Evolutionary conservation across 805 yeast species (phyloP).

Genomic region (Alloascoidea africana): DNA sequence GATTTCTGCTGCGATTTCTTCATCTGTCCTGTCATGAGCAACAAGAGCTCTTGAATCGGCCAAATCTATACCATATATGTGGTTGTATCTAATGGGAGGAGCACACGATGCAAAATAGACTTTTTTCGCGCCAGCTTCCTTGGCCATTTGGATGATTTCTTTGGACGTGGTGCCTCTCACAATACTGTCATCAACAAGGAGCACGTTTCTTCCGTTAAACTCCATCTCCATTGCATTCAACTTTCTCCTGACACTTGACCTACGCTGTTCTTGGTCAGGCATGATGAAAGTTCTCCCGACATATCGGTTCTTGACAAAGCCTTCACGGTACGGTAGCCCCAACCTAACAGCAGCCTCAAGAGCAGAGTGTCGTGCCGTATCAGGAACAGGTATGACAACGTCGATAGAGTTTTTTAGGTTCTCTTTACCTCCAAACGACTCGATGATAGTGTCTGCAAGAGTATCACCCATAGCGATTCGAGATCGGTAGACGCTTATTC

Average conservation of each 20-base stretch:
- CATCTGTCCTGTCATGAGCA: slow-evolving; percentile 65
- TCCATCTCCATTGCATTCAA: slow-evolving; percentile 93
- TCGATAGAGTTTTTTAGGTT: slow-evolving; percentile 49
- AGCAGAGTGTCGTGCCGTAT: slow-evolving; percentile 94
- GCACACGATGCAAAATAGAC: slow-evolving; percentile 97
- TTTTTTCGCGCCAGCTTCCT: slow-evolving; percentile 90
- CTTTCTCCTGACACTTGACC: slow-evolving; percentile 86
- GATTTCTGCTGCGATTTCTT: slow-evolving; percentile 58
- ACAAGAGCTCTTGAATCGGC: slow-evolving; percentile 92
- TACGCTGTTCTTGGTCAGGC: slow-evolving; percentile 94
- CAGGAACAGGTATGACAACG: slow-evolving; percentile 96
- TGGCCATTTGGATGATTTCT: slow-evolving; percentile 96
- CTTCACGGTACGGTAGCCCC: slow-evolving; percentile 82
- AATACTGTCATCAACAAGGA: slow-evolving; percentile 91
- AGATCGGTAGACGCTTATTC: slow-evolving; percentile 89
- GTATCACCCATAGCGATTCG: slow-evolving; percentile 89
- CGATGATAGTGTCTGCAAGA: slow-evolving; percentile 56
- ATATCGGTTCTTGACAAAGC: slow-evolving; percentile 91
- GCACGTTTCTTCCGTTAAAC: slow-evolving; percentile 69
- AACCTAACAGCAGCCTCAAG: slow-evolving; percentile 77
- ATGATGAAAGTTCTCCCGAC: slow-evolving; percentile 96
- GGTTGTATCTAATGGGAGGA: slow-evolving; percentile 94
- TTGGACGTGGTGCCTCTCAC: slow-evolving; percentile 96
- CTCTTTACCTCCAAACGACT: slow-evolving; percentile 28
- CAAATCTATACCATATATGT: slow-evolving; percentile 92